Percentiles rank a stretch among this genome's conserved stretches.
Evolutionary conservation across 2,329 filamentous ascomycete genomes (phyloP).

Genomic region (Aspergillus pseudoviridinutans): DNA sequence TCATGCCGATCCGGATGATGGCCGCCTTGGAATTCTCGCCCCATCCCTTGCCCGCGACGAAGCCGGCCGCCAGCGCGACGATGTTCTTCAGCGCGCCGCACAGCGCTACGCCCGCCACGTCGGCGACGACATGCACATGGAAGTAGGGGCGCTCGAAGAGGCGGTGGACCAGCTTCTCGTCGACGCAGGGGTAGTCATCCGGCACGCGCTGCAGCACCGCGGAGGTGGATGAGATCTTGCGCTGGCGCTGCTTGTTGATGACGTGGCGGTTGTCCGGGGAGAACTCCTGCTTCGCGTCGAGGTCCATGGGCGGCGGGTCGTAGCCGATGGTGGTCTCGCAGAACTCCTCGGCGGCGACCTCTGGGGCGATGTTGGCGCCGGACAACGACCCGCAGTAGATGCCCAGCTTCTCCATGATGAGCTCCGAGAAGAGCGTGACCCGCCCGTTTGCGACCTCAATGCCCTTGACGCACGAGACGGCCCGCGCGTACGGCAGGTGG

Average conservation of each 20-base stretch:
- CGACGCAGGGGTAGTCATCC: constrained; percentile 72
- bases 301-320: constrained; percentile 81
- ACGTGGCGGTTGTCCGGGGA: constrained; percentile 42
- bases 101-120: constrained; percentile 49
- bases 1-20: constrained; percentile 84
- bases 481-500: constrained; percentile 80
- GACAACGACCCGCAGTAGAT: constrained; percentile 93
- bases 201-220: constrained; percentile 68
- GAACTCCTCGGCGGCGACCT: constrained; percentile 89
- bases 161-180: constrained; percentile 71
- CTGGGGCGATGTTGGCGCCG: constrained; percentile 86
- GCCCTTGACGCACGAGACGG: constrained; percentile 93
- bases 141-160: constrained; percentile 93
- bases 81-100: constrained; percentile 92
- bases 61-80: constrained; percentile 83
- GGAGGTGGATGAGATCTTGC: constrained; percentile 60
- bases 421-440: constrained; percentile 82
- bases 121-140: constrained; percentile 81
- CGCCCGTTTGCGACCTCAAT: constrained; percentile 80
- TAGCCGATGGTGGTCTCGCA: constrained; percentile 94
- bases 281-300: constrained; percentile 50
- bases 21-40: constrained; percentile 94
- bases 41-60: constrained; percentile 88
- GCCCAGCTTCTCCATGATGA: constrained; percentile 77
- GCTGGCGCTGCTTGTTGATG: constrained; percentile 51